These are phyloP conservation scores for Byssochlamys sp. DNA, from an alignment of 2,329 filamentous ascomycete genomes.

Conservation along the genomic window DNA sequence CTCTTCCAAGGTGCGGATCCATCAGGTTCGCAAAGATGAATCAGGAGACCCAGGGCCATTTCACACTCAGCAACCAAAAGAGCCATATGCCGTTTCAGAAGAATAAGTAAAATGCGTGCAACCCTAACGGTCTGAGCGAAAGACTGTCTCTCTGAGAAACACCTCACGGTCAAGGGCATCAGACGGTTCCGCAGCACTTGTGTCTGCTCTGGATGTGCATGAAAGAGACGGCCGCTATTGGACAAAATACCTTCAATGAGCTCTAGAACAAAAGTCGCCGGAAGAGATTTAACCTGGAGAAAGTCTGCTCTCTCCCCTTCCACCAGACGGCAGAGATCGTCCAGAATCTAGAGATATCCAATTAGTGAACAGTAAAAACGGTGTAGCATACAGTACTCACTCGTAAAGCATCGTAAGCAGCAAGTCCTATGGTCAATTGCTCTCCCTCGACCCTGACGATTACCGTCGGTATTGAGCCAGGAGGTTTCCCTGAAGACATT, in stretches of 20 bases:
- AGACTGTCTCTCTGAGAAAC: conserved; percentile 64
- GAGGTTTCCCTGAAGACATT: conserved; percentile 17
- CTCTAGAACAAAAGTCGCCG: conserved; percentile 77
- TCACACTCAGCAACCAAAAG: conserved; percentile 71
- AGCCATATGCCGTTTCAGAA: conserved; percentile 67
- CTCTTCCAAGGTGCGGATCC: conserved; percentile 70
- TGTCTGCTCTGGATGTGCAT: conserved; percentile 67
- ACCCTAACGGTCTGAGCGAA: conserved; percentile 77
- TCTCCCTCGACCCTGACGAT: conserved; percentile 60
- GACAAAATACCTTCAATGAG: conserved; percentile 82
- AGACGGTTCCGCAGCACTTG: conserved; percentile 66
- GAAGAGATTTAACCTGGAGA: conserved; percentile 65
- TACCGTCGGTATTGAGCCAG: conserved; percentile 48
- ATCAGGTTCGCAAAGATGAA: conserved; percentile 80
- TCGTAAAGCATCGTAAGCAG: conserved; percentile 75
- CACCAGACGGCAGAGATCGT: conserved; percentile 78
- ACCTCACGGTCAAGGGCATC: conserved; percentile 72
- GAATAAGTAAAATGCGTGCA: conserved; percentile 69
- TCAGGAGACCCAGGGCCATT: conserved; percentile 69
- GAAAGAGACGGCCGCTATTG: conserved; percentile 73
- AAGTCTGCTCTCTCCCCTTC: conserved; percentile 77
- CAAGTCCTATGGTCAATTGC: conserved; percentile 57
- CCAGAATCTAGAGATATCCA: conserved; percentile 54
- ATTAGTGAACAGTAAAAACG: conserved; percentile 8
- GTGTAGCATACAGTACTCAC: conserved; percentile 34